phyloP scores from a whole-genome alignment of 352 stramenopile genomes.

The Globisporangium recalcitrans region DNA sequence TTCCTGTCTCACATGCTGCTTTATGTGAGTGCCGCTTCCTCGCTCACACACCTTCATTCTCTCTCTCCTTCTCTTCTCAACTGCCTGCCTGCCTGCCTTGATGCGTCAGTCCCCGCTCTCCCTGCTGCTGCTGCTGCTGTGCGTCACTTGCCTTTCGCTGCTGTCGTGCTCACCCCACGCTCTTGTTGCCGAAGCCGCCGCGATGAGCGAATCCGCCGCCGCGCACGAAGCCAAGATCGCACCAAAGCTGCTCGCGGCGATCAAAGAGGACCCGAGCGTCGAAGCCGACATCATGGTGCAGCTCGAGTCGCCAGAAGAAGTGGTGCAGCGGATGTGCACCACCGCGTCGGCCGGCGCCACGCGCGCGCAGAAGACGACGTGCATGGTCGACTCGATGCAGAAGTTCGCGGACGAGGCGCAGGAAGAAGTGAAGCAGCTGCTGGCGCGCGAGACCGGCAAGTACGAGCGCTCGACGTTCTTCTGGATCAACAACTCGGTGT shows the following conservation, averaged over 20 bases:
- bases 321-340: slow-evolving; percentile 27
- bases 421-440: slow-evolving; percentile 36
- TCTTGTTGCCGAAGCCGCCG: not conserved
- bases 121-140: slow-evolving; percentile 1
- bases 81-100: not conserved
- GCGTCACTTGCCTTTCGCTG: slow-evolving; percentile 9
- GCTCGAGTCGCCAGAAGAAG: slow-evolving; percentile 33
- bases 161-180: not conserved
- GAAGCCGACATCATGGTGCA: slow-evolving; percentile 51
- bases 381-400: slow-evolving; percentile 46
- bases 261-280: slow-evolving; percentile 22
- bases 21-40: not conserved
- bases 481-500: slow-evolving; percentile 69
- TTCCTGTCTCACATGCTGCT: not conserved
- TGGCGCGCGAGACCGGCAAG: slow-evolving; percentile 23
- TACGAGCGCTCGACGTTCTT: slow-evolving; percentile 39
- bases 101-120: slow-evolving; percentile 3
- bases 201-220: not conserved
- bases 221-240: slow-evolving; percentile 35
- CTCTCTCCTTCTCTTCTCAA: not conserved
- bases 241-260: slow-evolving; percentile 21
- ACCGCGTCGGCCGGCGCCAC: slow-evolving; percentile 8
- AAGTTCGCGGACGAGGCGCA: slow-evolving; percentile 43
- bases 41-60: not conserved
- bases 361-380: slow-evolving; percentile 34